Evolutionary conservation across 1,284 basidiomycete species (phyloP).

Genomic region (Meripilus lineatus): DNA sequence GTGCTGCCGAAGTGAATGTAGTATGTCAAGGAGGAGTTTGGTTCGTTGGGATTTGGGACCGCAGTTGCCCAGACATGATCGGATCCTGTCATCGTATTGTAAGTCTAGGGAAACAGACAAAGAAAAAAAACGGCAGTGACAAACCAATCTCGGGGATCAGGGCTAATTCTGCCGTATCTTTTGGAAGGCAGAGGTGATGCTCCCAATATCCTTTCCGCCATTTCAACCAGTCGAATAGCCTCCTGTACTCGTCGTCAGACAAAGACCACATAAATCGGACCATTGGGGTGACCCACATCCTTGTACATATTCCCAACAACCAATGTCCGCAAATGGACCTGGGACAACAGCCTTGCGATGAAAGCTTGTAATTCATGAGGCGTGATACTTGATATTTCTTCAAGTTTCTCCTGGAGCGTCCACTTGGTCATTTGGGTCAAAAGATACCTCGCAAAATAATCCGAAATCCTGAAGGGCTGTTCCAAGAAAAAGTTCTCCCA

Average conservation of each 20-base stretch:
- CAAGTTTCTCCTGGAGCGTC: slow-evolving; percentile 80
- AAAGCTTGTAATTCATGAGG: slow-evolving; percentile 72
- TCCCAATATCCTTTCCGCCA: slow-evolving; percentile 66
- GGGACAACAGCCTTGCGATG: slow-evolving; percentile 56
- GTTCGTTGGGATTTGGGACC: slow-evolving; percentile 84
- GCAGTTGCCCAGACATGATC: slow-evolving; percentile 68
- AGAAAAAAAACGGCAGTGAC: neutral
- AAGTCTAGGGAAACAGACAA: slow-evolving; percentile 13
- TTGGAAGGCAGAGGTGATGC: slow-evolving; percentile 50
- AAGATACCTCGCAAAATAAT: slow-evolving; percentile 74
- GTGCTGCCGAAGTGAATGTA: slow-evolving; percentile 71
- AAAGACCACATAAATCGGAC: slow-evolving; percentile 3
- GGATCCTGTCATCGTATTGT: slow-evolving; percentile 39
- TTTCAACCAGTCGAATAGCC: slow-evolving; percentile 70
- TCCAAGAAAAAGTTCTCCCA: slow-evolving; percentile 88
- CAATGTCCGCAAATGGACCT: slow-evolving; percentile 73
- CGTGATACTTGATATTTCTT: slow-evolving; percentile 75
- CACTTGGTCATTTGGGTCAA: slow-evolving; percentile 71
- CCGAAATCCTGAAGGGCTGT: slow-evolving; percentile 80
- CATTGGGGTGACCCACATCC: slow-evolving; percentile 47
- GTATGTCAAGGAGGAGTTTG: slow-evolving; percentile 83
- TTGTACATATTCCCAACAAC: slow-evolving; percentile 84
- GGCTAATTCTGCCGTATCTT: slow-evolving; percentile 57
- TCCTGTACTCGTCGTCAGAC: slow-evolving; percentile 44
- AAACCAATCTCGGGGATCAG: slow-evolving; percentile 67